Evolutionary conservation across 495 filamentous ascomycete genomes (phyloP), one percentile per base, ranked within the genome.

Genomic region (Aspergillus bertholletiae): DNA sequence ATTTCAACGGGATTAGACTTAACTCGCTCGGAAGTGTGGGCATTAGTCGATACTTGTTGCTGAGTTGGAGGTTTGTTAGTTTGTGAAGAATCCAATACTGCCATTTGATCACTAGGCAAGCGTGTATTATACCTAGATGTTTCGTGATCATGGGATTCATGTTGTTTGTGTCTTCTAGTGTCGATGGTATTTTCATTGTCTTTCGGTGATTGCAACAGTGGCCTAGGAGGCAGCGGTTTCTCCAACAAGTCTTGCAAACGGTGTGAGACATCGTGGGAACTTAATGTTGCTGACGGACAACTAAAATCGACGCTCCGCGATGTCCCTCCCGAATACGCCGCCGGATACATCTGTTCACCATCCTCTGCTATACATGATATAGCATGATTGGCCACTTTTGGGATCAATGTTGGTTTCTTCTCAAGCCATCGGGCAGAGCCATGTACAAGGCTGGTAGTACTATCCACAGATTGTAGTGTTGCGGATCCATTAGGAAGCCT

Each of bases 361-460:
- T 81, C 77, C 56, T 82, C 78, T 44, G 72, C 63, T 26, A 78
- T 54, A 0, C 58, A 52, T 18, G 65, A 55, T 49, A 75, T 57
- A 13, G 56, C 60, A 43, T 60, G 60, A 40, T 54, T 57, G 11
- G 49, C 52, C 23, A 37, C 46, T 32, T 48, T 58, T 1, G 51
- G 37, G n/a, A 43, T 55, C 49, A 59, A 65, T 11, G 35, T 51
- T 26, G 54, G 39, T 34, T 45, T 51, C 7, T 56, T 53, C 9
- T 49, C 41, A 28, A 43, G 2, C 15, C 7, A 32, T 45, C 46
- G 57, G 9, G 39, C 28, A 46, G 21, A 34, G 2, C 40, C 3
- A 17, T 40, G 54, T 7, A 24, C 2, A 12, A 11, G 43, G 48
- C 59, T 58, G 1, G 51, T 18, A 26, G 67, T 73, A 4, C 54